A percentile compares a stretch with the other conserved stretches of the same genome.
phyloP scores from a whole-genome alignment of 2,329 filamentous ascomycete genomes.

The Fusarium sp. region DNA sequence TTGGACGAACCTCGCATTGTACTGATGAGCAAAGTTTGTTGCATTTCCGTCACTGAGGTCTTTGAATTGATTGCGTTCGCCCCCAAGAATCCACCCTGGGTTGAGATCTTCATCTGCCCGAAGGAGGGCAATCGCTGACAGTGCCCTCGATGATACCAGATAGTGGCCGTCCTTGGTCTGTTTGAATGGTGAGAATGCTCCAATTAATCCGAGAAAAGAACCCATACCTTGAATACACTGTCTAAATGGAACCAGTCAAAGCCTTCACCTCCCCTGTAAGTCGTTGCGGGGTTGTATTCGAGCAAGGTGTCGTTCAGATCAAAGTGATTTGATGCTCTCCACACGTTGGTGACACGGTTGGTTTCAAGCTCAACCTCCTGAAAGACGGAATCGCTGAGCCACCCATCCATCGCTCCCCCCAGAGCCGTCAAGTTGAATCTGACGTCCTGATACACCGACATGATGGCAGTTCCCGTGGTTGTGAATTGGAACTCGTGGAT shows the following conservation, averaged over 20 bases:
- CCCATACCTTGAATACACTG: conserved; percentile 43
- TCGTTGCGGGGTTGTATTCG: conserved; percentile 33
- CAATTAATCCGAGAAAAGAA: neutral
- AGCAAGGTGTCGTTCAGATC: conserved; percentile 35
- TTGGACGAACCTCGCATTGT: conserved; percentile 61
- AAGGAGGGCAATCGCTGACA: conserved; percentile 48
- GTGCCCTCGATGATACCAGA: conserved; percentile 49
- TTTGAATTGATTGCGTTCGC: conserved; percentile 48
- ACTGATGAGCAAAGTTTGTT: conserved; percentile 57
- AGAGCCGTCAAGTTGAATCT: conserved; percentile 38
- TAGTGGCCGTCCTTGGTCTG: conserved; percentile 49
- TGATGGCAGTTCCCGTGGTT: conserved; percentile 30
- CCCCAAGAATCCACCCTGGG: conserved; percentile 52
- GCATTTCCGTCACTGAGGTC: conserved; percentile 50
- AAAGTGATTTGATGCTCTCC: conserved; percentile 42
- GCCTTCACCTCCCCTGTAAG: conserved; percentile 36
- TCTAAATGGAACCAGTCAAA: conserved; percentile 47
- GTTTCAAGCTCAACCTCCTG: conserved; percentile 41
- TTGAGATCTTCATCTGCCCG: conserved; percentile 40
- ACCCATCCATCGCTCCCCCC: conserved; percentile 36
- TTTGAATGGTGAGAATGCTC: neutral
- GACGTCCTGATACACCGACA: conserved; percentile 41
- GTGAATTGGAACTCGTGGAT: conserved; percentile 44
- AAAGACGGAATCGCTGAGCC: conserved; percentile 40
- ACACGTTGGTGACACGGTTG: conserved; percentile 40